Percentiles rank a stretch among this genome's conserved stretches.
phyloP scores from a whole-genome alignment of 2,329 filamentous ascomycete species.

The Fusarium euwallaceae region DNA sequence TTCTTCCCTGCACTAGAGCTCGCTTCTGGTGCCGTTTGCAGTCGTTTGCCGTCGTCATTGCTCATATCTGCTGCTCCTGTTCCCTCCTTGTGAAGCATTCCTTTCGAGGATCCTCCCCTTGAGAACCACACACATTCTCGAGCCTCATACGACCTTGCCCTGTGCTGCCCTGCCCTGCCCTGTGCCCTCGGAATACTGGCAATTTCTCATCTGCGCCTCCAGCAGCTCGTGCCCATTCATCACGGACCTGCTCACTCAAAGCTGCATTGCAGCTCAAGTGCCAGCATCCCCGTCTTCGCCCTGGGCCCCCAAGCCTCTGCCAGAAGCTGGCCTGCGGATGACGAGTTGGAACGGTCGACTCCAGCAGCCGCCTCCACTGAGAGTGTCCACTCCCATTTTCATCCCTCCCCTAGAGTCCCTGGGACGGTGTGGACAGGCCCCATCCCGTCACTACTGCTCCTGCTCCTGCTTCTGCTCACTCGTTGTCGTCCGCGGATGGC shows the following conservation, averaged over 20 bases:
- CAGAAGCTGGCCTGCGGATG: conserved; percentile 21
- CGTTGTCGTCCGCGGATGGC: conserved; percentile 31
- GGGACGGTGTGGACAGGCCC: conserved; percentile 24
- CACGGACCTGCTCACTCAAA: conserved; percentile 16
- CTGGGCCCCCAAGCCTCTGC: conserved; percentile 17
- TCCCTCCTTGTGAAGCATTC: conserved; percentile 11
- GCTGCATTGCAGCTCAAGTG: conserved; percentile 33
- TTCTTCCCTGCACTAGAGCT: conserved; percentile 3
- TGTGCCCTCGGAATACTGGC: conserved; percentile 23
- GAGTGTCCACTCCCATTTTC: conserved; percentile 34
- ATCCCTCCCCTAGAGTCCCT: conserved; percentile 37
- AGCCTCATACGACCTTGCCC: conserved; percentile 31
- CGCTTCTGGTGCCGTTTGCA: conserved; percentile 6
- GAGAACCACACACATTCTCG: conserved; percentile 26
- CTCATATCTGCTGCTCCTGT: not conserved
- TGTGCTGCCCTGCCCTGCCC: conserved; percentile 30
- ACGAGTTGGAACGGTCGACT: conserved; percentile 32
- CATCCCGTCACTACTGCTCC: conserved; percentile 32
- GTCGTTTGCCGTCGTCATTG: not conserved
- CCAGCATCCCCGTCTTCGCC: conserved; percentile 37
- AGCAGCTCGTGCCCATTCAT: conserved; percentile 8
- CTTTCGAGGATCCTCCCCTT: conserved; percentile 17
- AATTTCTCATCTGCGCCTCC: conserved; percentile 21
- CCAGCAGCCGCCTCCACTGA: conserved; percentile 26
- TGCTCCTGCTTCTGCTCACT: conserved; percentile 21